phyloP scores from a whole-genome alignment of 2,329 filamentous ascomycete species.

The Mollisia scopiformis region DNA sequence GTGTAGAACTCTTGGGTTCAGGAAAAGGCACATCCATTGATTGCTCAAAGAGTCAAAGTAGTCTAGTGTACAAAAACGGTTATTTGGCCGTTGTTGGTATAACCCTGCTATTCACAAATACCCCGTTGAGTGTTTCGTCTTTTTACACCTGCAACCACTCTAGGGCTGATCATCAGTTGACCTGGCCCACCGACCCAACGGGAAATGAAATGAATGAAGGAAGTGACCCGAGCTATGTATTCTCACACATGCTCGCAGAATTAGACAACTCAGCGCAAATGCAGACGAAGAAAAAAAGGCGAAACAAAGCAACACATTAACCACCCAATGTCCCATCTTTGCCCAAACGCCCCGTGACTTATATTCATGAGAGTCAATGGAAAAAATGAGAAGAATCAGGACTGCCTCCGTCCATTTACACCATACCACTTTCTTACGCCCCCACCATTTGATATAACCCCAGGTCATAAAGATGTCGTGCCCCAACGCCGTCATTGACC shows the following conservation, averaged over 20 bases:
- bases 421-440: background rate
- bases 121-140: background rate
- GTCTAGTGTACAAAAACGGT: background rate
- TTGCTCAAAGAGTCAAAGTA: slow-evolving; percentile 1
- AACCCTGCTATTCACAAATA: background rate
- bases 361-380: background rate
- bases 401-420: background rate
- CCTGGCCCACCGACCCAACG: background rate
- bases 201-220: background rate
- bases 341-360: background rate
- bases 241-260: background rate
- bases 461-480: background rate
- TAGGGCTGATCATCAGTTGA: background rate
- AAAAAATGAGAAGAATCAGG: background rate
- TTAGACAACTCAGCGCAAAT: background rate
- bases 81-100: background rate
- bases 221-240: background rate
- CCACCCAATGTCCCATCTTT: background rate
- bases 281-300: background rate
- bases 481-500: slow-evolving; percentile 3
- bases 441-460: background rate
- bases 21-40: background rate
- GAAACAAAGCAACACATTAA: background rate
- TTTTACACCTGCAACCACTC: background rate
- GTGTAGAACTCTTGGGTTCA: too few relatives aligned